Evolutionary conservation across 257 asterid genomes (phyloP), one percentile per base, ranked within the genome.

Genomic region (Ilex asprella): DNA sequence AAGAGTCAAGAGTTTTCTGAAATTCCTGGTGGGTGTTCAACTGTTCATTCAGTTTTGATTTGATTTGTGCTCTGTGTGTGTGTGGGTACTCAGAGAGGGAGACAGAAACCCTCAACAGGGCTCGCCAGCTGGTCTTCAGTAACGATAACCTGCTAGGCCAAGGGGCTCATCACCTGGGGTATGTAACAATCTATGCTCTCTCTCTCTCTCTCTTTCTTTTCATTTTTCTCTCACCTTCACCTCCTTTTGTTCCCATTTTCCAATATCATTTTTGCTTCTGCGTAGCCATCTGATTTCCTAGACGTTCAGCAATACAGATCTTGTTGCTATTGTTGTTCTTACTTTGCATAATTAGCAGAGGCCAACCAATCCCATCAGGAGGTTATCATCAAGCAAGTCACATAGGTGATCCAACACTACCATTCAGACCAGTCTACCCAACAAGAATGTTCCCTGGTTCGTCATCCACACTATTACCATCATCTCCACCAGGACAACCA

Each of bases 51-150:
- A 75, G 50, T 54, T 2, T 53, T 44, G 73, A 75, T 71, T 56
- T 30, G 59, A 67, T 76, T 55, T 60, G 9, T 44, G 12, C 30
- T 63, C 16, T 32, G 11, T 29, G 53, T n/a, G 14, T 21, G 70
- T 31, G 43, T 41, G 53, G 13, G 58, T 72, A 35, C 16, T 32
- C 75, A 91, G 98, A 92, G 74, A 83, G 97, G 84, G 97, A 92
- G 86, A 86, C 97, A 14, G 98, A 92, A 70, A 88, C 95, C 11
- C 72, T 92, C 77, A 86, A 89, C 82, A 86, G 84, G 72, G 98
- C 98, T 61, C 95, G 98, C 52, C 95, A 88, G 39, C 86, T 92
- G 64, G 97, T 92, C 32, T 85, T 83, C 83, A 78, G 78, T 10
- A 92, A 77, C 67, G 98, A 91, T 71, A 58, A 59, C 69, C 39